Base-by-base conservation (phyloP, 495 filamentous ascomycete genomes). In the Antarctomyces pellizariae region DNA sequence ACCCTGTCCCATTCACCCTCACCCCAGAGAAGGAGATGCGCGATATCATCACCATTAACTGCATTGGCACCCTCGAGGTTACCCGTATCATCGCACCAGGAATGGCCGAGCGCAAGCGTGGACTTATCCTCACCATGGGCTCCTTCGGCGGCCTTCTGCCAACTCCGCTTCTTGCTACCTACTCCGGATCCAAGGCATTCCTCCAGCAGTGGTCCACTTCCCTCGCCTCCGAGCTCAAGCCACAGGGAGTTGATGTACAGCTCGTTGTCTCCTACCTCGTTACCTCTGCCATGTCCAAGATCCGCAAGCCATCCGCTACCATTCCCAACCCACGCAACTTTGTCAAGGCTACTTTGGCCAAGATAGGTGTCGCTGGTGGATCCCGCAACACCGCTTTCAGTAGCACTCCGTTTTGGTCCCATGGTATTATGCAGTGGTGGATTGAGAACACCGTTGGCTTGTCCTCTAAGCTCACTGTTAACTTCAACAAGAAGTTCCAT, bases 151-250 rank as follows among this genome's bases (percentile, higher is more conserved):
- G 84, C 30, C 62, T 80, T 33, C 55, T 86, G 32, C 89, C 89
- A 10, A 91, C 80, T 2, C 89, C 86, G 1, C 67, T 90, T 15
- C 67, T 99, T 9, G 86, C 89, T 12, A 93, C 84, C 4, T 99
- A 99, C 62, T 89, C 77, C 32, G 89, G 89, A 30, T 77, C 68
- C 64, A 99, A 99, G 56, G 84, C 89, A 13, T 99, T 99, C 62
- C 62, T 99, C 31, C 83, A 93, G 49, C 71, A 89, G 46, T 99
- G 89, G 89, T 91, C 78, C 24, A 70, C 67, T 2, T 65, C 89
- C 20, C 64, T 99, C 2, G 74, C 71, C 14, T 58, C 75, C 7
- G 89, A 99, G 49, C 59, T 95, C 13, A 67, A 69, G 35, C 64
- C 64, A 1, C 54, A 76, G 37, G 74, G 75, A 29, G 67, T 99